Evolutionary conservation across 2,329 filamentous ascomycete species (phyloP).

Genomic region (Fusarium chaquense): DNA sequence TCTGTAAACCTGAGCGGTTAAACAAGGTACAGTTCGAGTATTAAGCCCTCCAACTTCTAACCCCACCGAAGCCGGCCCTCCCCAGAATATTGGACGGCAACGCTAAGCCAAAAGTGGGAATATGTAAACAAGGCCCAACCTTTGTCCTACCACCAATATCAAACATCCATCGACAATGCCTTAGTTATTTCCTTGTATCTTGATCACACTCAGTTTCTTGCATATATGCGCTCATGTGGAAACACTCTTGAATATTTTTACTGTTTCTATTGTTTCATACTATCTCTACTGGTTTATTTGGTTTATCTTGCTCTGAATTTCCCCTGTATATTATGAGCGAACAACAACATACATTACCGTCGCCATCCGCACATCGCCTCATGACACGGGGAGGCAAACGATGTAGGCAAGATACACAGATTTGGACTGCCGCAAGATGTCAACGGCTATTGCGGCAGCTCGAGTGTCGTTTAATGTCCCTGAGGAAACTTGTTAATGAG

Average conservation of each 20-base stretch:
- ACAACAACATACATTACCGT: constrained; percentile 5
- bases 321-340: constrained; percentile 20
- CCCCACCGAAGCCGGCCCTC: constrained; percentile 23
- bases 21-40: constrained; percentile 35
- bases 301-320: background rate
- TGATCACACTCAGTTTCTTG: background rate
- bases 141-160: constrained; percentile 14
- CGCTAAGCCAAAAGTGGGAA: constrained; percentile 48
- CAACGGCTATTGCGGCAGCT: constrained; percentile 61
- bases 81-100: constrained; percentile 15
- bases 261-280: background rate
- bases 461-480: constrained; percentile 56
- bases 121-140: constrained; percentile 49
- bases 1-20: background rate
- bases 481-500: constrained; percentile 53
- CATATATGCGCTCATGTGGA: background rate
- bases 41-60: constrained; percentile 11
- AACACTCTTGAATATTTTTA: background rate
- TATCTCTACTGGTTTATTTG: background rate
- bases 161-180: background rate
- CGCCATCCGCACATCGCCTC: constrained; percentile 35
- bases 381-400: constrained; percentile 1
- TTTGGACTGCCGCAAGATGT: constrained; percentile 63
- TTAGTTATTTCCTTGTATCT: background rate
- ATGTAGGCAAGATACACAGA: constrained; percentile 43